A percentile compares a stretch with the other conserved stretches of the same genome.
Evolutionary conservation across 768 basidiomycete species (phyloP).

Genomic region (Asterophora lycoperdoides): DNA sequence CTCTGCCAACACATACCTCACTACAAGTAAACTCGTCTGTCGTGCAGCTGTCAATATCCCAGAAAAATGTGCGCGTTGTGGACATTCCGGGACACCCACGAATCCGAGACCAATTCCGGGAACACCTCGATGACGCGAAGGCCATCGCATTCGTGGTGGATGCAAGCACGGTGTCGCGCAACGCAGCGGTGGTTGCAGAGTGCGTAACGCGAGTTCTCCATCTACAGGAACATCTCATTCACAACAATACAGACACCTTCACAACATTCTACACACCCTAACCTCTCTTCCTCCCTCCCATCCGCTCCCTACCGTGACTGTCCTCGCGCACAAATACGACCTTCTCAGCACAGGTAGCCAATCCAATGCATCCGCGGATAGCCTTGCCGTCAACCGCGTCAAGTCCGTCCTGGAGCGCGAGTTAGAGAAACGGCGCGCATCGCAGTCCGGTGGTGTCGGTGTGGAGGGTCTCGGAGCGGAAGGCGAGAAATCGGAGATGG

Average conservation of each 20-base stretch:
- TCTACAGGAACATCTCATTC: background rate
- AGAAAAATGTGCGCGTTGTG: conserved; percentile 49
- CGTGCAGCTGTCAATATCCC: conserved; percentile 37
- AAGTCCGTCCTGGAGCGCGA: conserved; percentile 79
- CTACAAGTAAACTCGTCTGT: conserved; percentile 65
- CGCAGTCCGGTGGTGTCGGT: conserved; percentile 61
- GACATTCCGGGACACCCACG: conserved; percentile 88
- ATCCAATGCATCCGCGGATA: conserved; percentile 30
- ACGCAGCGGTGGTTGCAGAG: conserved; percentile 75
- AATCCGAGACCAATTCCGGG: conserved; percentile 67
- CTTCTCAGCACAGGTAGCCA: conserved; percentile 50
- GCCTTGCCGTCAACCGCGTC: conserved; percentile 63
- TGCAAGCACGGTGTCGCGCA: conserved; percentile 72
- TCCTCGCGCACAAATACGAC: conserved; percentile 78
- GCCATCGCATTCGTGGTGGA: conserved; percentile 78
- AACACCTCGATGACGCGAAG: conserved; percentile 58
- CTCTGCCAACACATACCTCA: conserved; percentile 69
- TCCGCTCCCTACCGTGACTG: conserved; percentile 51
- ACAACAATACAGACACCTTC: conserved; percentile 55
- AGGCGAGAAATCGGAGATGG: conserved; percentile 59
- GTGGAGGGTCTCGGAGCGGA: conserved; percentile 74
- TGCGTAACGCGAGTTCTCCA: conserved; percentile 35
- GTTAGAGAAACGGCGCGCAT: conserved; percentile 67
- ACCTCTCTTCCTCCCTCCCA: conserved; percentile 72
- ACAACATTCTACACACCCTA: conserved; percentile 63